Base-by-base conservation (phyloP, 768 basidiomycete species). In the Sistotremastrum niveocremeum region DNA sequence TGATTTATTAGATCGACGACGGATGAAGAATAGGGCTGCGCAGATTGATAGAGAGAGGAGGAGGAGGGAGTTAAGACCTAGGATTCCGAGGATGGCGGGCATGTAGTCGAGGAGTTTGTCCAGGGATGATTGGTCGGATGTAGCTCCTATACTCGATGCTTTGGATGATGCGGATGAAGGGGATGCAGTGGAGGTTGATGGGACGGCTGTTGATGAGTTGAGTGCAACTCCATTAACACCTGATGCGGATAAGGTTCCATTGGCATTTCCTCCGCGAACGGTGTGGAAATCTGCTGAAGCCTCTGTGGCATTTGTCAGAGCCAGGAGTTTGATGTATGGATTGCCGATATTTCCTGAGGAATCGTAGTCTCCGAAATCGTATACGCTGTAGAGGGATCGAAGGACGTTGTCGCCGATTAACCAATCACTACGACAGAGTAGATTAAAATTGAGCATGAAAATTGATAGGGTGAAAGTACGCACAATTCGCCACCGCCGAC, bases 331-430 rank as follows among this genome's bases (percentile, higher is more conserved):
- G 64, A 90, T 72, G 59, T 83, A 86, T 4, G 87, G 87, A 56
- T 79, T 62, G 37, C 83, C 84, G 77, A 79, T 79, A 10, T 70
- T 61, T 35, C 77, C 79, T 4, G 70, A 65, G 8, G 69, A 58
- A 56, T 79, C 73, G 52, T 76, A 86, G 62, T 89, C 83, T 28
- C 86, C 86, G 57, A 82, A 90, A 61, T 88, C 82, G 59, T 87
- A 90, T 46, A 90, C 64, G 6, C 83, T 73, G 61, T 89, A 89
- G 36, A 88, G 65, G 10, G 84, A 83, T 48, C 87, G 84, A 49
- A 90, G 70, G 57, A 86, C 72, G 55, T 84, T 88, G 61, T 84
- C 86, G 20, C 87, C 87, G 45, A 88, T 57, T 39, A 90, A 68
- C 79, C 84, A 82, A 58, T 90, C 87, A 57, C 84, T 87, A 49